Conservation (phyloP, 306 rosid species). For the Carpinus viminea region DNA sequence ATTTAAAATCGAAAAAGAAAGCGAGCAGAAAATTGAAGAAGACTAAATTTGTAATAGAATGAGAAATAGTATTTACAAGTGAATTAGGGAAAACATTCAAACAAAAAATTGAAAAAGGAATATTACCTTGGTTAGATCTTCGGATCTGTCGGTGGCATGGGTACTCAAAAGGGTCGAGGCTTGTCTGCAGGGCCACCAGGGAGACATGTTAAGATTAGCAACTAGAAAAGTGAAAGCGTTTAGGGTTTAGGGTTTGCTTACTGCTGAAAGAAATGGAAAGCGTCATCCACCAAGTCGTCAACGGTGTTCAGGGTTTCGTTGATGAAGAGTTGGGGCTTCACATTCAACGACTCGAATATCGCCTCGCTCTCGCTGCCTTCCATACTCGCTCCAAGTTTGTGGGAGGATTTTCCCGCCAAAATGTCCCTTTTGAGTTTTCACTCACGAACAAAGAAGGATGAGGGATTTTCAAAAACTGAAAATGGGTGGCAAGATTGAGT, state of each 20-base stretch:
- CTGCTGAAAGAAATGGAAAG: constrained; percentile 65
- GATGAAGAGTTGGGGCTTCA: constrained; percentile 72
- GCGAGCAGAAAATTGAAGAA: background rate
- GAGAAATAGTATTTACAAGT: background rate
- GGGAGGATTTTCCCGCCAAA: background rate
- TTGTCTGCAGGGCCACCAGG: constrained; percentile 43
- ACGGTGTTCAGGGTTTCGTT: constrained; percentile 67
- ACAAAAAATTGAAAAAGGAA: background rate
- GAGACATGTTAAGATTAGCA: background rate
- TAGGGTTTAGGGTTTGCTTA: constrained; percentile 17
- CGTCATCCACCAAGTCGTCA: constrained; percentile 59
- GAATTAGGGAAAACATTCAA: background rate
- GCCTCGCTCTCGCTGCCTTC: constrained; percentile 69
- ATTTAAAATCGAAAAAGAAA: background rate
- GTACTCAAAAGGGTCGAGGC: constrained; percentile 50
- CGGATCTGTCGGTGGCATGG: constrained; percentile 53
- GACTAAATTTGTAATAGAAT: background rate
- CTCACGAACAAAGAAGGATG: no score
- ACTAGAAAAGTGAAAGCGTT: background rate
- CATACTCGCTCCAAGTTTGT: constrained; percentile 32
- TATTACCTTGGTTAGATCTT: constrained; percentile 56
- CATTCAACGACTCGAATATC: constrained; percentile 57
- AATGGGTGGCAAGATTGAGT: no score
- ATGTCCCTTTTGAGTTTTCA: background rate
- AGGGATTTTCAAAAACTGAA: no score